These are phyloP conservation scores for Epithele typhae DNA, from an alignment of 768 basidiomycete genomes.

Conservation along the genomic window DNA sequence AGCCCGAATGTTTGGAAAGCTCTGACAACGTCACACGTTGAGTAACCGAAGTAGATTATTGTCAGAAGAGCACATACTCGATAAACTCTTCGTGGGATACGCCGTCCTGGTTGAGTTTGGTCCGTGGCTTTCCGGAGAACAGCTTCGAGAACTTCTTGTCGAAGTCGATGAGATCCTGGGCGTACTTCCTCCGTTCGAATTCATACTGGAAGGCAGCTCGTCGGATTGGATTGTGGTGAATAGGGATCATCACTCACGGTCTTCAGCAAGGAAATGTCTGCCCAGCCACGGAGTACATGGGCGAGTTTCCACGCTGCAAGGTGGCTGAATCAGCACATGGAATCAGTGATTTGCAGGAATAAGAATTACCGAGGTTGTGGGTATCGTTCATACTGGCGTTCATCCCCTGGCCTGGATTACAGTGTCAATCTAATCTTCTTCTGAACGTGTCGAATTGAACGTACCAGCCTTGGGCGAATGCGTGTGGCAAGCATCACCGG, in stretches of 20 bases:
- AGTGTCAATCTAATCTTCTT: too few species aligned
- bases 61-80: slow-evolving; percentile 25
- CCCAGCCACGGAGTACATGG: slow-evolving; percentile 44
- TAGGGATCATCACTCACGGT: slow-evolving; percentile 30
- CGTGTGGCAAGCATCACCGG: slow-evolving; percentile 50
- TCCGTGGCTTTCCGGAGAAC: slow-evolving; percentile 50
- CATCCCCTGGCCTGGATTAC: slow-evolving; percentile 44
- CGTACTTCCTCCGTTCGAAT: slow-evolving; percentile 50
- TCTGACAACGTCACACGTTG: slow-evolving; percentile 20
- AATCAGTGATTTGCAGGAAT: too few species aligned
- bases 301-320: slow-evolving; percentile 52
- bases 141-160: slow-evolving; percentile 48
- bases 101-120: slow-evolving; percentile 32
- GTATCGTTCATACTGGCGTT: slow-evolving; percentile 52
- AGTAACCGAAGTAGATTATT: too few species aligned
- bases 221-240: neutral
- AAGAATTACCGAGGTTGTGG: slow-evolving; percentile 41
- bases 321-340: neutral
- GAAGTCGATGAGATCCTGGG: slow-evolving; percentile 50
- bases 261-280: slow-evolving; percentile 39
- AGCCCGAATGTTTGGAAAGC: slow-evolving; percentile 41
- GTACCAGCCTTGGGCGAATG: slow-evolving; percentile 40
- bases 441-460: neutral
- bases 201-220: slow-evolving; percentile 37
- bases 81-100: slow-evolving; percentile 49